Evolutionary conservation across 345 rosid genomes (phyloP).

Genomic region (rapeseed (Brassica napus)): DNA sequence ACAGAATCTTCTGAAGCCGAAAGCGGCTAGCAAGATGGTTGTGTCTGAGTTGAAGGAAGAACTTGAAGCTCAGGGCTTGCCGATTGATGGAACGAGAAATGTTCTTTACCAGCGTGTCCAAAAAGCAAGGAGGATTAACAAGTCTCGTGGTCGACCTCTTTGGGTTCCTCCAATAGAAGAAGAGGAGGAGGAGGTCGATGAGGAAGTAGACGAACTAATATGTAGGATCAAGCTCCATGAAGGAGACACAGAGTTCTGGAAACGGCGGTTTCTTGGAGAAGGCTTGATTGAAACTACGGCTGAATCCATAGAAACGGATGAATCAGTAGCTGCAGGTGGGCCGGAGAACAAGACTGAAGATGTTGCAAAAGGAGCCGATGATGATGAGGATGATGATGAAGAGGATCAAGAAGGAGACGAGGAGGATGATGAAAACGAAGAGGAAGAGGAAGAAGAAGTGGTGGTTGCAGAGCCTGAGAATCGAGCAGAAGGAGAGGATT

Average conservation of each 20-base stretch:
- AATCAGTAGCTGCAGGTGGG: conserved; percentile 50
- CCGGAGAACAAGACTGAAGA: conserved; percentile 61
- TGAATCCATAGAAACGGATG: conserved; percentile 49
- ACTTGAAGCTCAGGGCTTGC: conserved; percentile 92
- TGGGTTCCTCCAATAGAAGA: conserved; percentile 99
- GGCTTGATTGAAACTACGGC: conserved; percentile 55
- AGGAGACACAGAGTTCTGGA: conserved; percentile 98
- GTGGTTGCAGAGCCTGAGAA: conserved; percentile 67
- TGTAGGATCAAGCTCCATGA: conserved; percentile 81
- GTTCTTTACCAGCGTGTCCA: conserved; percentile 98
- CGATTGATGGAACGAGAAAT: conserved; percentile 95
- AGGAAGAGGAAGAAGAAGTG: conserved; percentile 60
- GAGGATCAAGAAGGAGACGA: conserved; percentile 59
- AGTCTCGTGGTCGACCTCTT: conserved; percentile 94
- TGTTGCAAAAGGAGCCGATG: conserved; percentile 52
- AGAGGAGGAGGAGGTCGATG: conserved; percentile 96
- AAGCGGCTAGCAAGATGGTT: conserved; percentile 98
- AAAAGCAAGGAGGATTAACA: conserved; percentile 96
- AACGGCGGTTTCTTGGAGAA: conserved; percentile 87
- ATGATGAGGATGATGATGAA: conserved; percentile 42
- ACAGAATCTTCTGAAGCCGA: conserved; percentile 79
- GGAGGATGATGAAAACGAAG: conserved; percentile 62
- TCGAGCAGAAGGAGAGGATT: conserved; percentile 57
- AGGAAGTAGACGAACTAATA: conserved; percentile 82
- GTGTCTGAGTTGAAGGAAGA: conserved; percentile 94